Percentiles rank a stretch among this genome's conserved stretches.
Evolutionary conservation across 139 green algal species (phyloP).

Genomic region (Asterochloris erici): DNA sequence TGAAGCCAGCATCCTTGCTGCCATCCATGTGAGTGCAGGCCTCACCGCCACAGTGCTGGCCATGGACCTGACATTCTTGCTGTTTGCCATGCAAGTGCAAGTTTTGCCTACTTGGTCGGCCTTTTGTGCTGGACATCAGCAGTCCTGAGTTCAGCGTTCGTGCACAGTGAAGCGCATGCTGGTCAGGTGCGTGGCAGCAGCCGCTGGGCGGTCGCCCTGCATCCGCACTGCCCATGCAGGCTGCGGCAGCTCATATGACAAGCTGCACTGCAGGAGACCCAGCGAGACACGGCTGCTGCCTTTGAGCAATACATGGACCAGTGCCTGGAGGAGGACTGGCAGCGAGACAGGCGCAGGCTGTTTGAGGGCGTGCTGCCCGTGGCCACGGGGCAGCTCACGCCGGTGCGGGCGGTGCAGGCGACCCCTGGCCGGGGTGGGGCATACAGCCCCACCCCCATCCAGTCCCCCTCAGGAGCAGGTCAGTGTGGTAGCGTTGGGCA

Average conservation of each 20-base stretch:
- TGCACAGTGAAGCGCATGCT: not conserved
- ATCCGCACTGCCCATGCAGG: too few species aligned
- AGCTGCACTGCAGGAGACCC: conserved; percentile 54
- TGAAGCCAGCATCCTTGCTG: conserved; percentile 56
- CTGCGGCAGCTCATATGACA: not conserved
- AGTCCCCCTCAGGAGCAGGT: too few species aligned
- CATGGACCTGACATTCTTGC: not conserved
- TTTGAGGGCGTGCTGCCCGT: conserved; percentile 57
- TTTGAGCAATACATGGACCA: conserved; percentile 78
- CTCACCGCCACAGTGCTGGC: not conserved
- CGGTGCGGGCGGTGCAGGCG: not conserved
- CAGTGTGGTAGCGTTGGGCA: too few species aligned
- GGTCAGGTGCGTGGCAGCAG: not conserved
- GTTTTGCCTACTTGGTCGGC: not conserved
- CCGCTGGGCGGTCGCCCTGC: not conserved
- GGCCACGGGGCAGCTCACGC: conserved; percentile 10
- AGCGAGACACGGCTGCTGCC: conserved; percentile 58
- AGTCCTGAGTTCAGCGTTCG: too few species aligned
- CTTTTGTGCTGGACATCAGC: too few species aligned
- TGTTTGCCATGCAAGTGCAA: not conserved
- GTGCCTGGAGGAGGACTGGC: conserved; percentile 64
- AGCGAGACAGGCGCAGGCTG: conserved; percentile 64
- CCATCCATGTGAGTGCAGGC: conserved; percentile 44
- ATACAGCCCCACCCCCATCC: not conserved
- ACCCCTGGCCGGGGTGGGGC: conserved; percentile 10